Percentiles rank a stretch among this genome's conserved stretches.
Conservation (phyloP, 2,329 filamentous ascomycete species). For the Coniella vitis region DNA sequence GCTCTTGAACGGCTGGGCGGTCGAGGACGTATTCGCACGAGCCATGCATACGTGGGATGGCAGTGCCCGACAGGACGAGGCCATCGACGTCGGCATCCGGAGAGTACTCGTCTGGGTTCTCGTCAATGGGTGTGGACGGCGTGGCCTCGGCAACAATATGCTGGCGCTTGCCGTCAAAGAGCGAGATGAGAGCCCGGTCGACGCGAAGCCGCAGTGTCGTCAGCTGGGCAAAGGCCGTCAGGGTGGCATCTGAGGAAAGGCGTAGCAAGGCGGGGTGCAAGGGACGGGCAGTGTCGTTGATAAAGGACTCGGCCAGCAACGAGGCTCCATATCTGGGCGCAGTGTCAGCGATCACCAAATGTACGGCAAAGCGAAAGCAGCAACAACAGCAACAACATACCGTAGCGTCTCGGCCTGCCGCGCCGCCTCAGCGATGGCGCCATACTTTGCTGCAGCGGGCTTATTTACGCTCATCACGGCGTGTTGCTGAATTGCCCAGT, state of each 20-base stretch:
- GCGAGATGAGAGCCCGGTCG: conserved; percentile 26
- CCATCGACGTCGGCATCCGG: background rate
- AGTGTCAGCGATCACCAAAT: background rate
- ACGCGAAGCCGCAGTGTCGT: conserved; percentile 35
- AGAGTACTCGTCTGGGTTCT: background rate
- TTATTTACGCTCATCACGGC: background rate
- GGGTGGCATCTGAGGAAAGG: background rate
- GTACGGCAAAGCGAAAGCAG: background rate
- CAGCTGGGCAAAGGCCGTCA: conserved; percentile 34
- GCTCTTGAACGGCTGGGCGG: background rate
- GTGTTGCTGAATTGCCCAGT: too few species aligned
- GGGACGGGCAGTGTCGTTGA: background rate
- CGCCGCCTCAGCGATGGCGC: background rate
- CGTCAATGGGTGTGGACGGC: background rate
- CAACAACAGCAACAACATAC: background rate
- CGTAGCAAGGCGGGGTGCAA: background rate
- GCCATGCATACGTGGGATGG: conserved; percentile 1
- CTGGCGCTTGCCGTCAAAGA: conserved; percentile 12
- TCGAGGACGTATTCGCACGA: conserved; percentile 5
- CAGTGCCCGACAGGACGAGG: conserved; percentile 4
- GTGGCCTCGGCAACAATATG: conserved; percentile 14
- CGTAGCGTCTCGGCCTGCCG: too few species aligned
- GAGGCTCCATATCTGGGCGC: conserved; percentile 3
- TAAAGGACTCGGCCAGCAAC: conserved; percentile 1
- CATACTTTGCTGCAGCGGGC: background rate